Evolutionary conservation across 1,284 basidiomycete species (phyloP), one percentile per base, ranked within the genome.

Genomic region (Apiotrichum laibachii): DNA sequence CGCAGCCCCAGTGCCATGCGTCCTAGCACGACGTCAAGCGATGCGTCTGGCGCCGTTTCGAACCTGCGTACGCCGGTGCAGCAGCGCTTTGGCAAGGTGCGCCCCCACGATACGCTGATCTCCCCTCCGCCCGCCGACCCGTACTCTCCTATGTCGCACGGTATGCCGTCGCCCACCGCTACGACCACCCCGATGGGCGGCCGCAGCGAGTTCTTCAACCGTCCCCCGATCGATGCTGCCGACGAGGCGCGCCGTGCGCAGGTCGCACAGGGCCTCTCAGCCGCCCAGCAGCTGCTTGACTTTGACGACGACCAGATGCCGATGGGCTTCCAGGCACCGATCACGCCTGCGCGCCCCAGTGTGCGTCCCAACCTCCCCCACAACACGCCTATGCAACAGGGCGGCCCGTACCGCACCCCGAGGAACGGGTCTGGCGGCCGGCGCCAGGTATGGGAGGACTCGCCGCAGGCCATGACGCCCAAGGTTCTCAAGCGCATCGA

Each of bases 251-350:
- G 92, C 64, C 84, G 86, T 48, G 89, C 89, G 2, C 85, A 90
- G 60, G 91, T 90, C 3, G 88, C 89, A 64, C 91, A 93, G 71
- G 92, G 90, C 0, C 87, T 92, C 70, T 90, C 88, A 69, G 88
- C 91, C 9, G 92, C 90, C 2, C 86, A 89, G 71, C 83, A 88
- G 57, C 78, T 93, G 43, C 75, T 92, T 50, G 70, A 75, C 39
- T 69, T 68, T 52, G 67, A 71, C n/a, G 63, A 69, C 42, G 62
- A 63, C 26, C 33, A 53, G 19, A 31, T 46, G 18, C 21, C 47
- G 9, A 13, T 53, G 51, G 16, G 39, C 3, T 31, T 49, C 12
- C 53, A 44, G 40, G 63, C 55, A n/a, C 70, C 59, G 16, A 60
- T 64, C 10, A 70, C 62, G 6, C 69, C 67, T 11, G 59, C 55